Evolutionary conservation across 2,329 filamentous ascomycete species (phyloP).

Genomic region (Nakataea oryzae): DNA sequence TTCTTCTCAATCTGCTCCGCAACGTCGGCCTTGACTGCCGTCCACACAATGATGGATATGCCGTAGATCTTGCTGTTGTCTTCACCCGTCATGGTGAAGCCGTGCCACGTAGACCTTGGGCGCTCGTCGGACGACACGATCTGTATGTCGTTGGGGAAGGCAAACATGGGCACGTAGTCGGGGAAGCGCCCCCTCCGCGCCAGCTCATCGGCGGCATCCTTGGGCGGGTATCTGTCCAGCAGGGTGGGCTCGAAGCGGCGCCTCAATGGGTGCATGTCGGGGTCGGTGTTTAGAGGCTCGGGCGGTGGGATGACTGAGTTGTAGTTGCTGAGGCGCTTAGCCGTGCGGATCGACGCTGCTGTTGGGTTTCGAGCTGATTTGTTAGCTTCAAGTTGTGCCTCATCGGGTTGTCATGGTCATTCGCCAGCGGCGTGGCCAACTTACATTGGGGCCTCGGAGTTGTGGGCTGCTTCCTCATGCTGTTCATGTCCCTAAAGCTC

Average conservation of each 20-base stretch:
- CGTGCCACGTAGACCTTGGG: slow-evolving; percentile 95
- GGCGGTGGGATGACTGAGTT: slow-evolving; percentile 95
- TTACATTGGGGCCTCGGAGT: slow-evolving; percentile 60
- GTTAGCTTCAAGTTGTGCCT: not conserved
- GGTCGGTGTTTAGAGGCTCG: slow-evolving; percentile 79
- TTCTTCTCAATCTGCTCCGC: slow-evolving; percentile 75
- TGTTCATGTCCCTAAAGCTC: slow-evolving; percentile 91
- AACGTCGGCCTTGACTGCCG: slow-evolving; percentile 69
- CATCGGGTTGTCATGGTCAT: too few species aligned
- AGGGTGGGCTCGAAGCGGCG: slow-evolving; percentile 93
- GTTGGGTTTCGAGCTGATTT: not conserved
- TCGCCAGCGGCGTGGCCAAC: slow-evolving; percentile 20
- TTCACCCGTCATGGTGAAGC: slow-evolving; percentile 93
- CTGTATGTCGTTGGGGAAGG: slow-evolving; percentile 95
- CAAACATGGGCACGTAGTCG: slow-evolving; percentile 98
- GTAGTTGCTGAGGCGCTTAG: slow-evolving; percentile 88
- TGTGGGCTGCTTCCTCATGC: slow-evolving; percentile 76
- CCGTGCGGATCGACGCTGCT: slow-evolving; percentile 58
- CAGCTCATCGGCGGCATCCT: slow-evolving; percentile 68
- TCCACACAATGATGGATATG: slow-evolving; percentile 87
- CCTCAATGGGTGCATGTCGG: slow-evolving; percentile 91
- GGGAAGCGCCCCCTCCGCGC: slow-evolving; percentile 78
- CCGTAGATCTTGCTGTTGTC: slow-evolving; percentile 90
- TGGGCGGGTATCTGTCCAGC: slow-evolving; percentile 85
- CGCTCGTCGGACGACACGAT: slow-evolving; percentile 92